Percentiles rank a stretch among this genome's conserved stretches.
phyloP scores from a whole-genome alignment of 345 rosid species.

The Erysimum cheiranthoides region DNA sequence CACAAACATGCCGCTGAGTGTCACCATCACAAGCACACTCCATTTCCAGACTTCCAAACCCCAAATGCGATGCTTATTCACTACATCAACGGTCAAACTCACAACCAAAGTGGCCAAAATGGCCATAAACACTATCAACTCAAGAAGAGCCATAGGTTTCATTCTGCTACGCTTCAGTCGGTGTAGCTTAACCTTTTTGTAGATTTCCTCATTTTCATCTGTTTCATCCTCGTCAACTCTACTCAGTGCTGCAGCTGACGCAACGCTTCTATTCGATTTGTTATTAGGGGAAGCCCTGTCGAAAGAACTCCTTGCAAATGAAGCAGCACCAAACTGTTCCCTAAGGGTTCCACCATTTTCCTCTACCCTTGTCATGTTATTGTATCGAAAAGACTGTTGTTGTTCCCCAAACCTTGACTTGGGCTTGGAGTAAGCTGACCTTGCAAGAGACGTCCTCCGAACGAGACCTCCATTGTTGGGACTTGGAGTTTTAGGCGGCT shows the following conservation, averaged over 20 bases:
- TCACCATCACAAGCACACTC: conserved; percentile 80
- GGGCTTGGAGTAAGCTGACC: conserved; percentile 73
- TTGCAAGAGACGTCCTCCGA: conserved; percentile 56
- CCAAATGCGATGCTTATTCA: conserved; percentile 52
- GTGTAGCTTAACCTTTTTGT: conserved; percentile 57
- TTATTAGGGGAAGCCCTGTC: conserved; percentile 58
- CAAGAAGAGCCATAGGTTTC: conserved; percentile 49
- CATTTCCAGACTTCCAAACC: conserved; percentile 81
- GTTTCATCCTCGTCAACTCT: conserved; percentile 50
- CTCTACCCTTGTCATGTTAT: conserved; percentile 47
- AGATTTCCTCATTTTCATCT: conserved; percentile 68
- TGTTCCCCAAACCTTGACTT: conserved; percentile 86
- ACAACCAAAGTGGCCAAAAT: conserved; percentile 58
- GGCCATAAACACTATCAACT: conserved; percentile 54
- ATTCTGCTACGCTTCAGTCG: conserved; percentile 49
- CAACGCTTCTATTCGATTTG: conserved; percentile 41
- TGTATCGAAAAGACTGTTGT: conserved; percentile 40
- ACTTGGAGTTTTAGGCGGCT: conserved; percentile 69
- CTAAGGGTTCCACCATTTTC: conserved; percentile 46
- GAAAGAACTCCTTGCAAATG: conserved; percentile 51
- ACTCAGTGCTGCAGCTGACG: conserved; percentile 46
- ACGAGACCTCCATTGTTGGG: conserved; percentile 46
- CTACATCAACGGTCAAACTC: conserved; percentile 55
- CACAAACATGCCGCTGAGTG: conserved; percentile 70
- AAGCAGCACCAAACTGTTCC: conserved; percentile 49